Percentiles rank a stretch among this genome's conserved stretches.
Conservation (phyloP, 2,329 filamentous ascomycete species). For the Alternaria hordeiaustralica region DNA sequence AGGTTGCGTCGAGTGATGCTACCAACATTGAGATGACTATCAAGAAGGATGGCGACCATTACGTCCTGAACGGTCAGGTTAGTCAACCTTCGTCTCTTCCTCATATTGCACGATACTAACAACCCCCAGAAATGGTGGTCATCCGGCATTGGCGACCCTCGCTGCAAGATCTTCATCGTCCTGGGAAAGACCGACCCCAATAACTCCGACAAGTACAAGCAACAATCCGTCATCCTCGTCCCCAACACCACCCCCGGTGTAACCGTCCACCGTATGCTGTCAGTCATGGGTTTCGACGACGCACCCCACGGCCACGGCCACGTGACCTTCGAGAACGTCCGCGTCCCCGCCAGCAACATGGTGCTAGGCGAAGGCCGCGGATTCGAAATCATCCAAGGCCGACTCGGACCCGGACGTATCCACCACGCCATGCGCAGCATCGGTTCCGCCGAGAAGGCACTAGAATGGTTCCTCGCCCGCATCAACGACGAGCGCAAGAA, state of each 20-base stretch:
- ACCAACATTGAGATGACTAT: conserved; percentile 91
- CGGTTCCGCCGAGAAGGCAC: conserved; percentile 85
- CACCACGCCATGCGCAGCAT: conserved; percentile 98
- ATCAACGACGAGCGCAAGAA: conserved; percentile 92
- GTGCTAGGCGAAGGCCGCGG: conserved; percentile 92
- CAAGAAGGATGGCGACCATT: conserved; percentile 81
- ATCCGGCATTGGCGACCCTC: conserved; percentile 88
- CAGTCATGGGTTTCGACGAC: conserved; percentile 94
- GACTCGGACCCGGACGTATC: conserved; percentile 92
- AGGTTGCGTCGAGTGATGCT: conserved; percentile 87
- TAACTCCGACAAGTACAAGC: conserved; percentile 79
- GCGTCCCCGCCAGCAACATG: conserved; percentile 82
- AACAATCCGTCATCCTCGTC: conserved; percentile 93
- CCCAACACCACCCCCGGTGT: conserved; percentile 81
- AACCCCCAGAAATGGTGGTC: conserved; percentile 98
- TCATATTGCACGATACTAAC: conserved; percentile 43
- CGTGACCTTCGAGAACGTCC: conserved; percentile 86
- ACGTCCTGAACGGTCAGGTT: conserved; percentile 87
- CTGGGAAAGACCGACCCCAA: conserved; percentile 89
- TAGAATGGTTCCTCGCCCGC: conserved; percentile 93
- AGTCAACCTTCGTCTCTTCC: conserved; percentile 21
- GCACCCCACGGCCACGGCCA: conserved; percentile 98
- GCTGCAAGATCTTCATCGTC: conserved; percentile 92
- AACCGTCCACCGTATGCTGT: conserved; percentile 92
- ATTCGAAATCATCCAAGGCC: conserved; percentile 98